Conservation (phyloP, 768 basidiomycete genomes). For the Mycena olivaceomarginata region DNA sequence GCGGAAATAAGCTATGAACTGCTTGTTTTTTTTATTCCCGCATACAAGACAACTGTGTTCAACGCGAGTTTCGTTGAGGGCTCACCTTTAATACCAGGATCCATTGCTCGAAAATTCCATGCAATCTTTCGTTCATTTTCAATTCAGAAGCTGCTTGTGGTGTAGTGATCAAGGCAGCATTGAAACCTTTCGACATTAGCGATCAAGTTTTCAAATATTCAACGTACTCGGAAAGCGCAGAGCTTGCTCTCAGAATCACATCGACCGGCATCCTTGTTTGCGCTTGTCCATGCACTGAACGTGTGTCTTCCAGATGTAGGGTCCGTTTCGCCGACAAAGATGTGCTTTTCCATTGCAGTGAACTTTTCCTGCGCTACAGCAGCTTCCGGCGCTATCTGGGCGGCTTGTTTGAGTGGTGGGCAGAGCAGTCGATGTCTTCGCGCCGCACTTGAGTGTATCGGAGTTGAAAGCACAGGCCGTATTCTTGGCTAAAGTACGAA, state of each 20-base stretch:
- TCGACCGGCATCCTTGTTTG: conserved; percentile 23
- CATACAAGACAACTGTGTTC: too few species aligned
- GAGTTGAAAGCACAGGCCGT: conserved; percentile 26
- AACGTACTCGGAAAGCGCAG: conserved; percentile 25
- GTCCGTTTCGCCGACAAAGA: conserved; percentile 22
- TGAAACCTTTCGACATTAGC: too few species aligned
- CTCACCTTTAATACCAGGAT: too few species aligned
- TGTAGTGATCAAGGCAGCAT: too few species aligned
- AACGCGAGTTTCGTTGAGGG: too few species aligned
- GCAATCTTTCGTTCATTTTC: too few species aligned
- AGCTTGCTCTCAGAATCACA: conserved; percentile 30
- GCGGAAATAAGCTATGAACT: too few species aligned
- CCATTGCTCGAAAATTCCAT: too few species aligned
- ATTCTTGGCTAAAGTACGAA: conserved; percentile 23
- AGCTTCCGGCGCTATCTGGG: conserved; percentile 20
- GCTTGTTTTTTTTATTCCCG: too few species aligned
- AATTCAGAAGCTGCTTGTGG: too few species aligned
- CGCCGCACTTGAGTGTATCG: conserved; percentile 19
- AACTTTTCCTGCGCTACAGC: conserved; percentile 12
- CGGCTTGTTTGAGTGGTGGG: conserved; percentile 26
- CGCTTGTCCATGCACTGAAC: conserved; percentile 14
- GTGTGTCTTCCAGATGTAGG: conserved; percentile 21
- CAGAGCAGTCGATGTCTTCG: conserved; percentile 17
- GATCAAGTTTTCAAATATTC: not conserved
- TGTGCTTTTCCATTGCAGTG: conserved; percentile 23